Percentiles rank a stretch among this genome's conserved stretches.
phyloP scores from a whole-genome alignment of 495 filamentous ascomycete species.

The Neurospora cerealis region DNA sequence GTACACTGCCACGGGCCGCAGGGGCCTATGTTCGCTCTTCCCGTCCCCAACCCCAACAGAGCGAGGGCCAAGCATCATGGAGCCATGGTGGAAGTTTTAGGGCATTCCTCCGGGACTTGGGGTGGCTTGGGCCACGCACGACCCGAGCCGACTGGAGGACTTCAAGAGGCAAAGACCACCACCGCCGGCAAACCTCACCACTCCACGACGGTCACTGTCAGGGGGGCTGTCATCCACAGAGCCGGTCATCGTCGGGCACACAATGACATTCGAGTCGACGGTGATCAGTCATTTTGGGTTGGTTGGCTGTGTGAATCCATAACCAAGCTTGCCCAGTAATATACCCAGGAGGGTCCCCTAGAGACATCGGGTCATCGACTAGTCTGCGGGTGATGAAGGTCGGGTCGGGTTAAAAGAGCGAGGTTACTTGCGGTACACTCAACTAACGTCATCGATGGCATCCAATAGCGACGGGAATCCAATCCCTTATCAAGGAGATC shows the following conservation, averaged over 20 bases:
- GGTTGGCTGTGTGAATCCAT: background rate
- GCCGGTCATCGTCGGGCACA: background rate
- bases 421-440: background rate
- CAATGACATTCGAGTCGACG: background rate
- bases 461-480: background rate
- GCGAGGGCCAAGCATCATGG: background rate
- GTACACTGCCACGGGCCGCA: background rate
- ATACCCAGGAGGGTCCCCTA: background rate
- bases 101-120: background rate
- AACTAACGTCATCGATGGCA: background rate
- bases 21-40: background rate
- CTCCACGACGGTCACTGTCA: background rate
- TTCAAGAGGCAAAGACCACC: background rate
- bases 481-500: background rate
- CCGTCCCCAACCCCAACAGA: background rate
- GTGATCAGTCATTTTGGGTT: background rate
- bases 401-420: background rate
- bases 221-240: background rate
- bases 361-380: background rate
- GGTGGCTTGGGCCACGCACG: background rate
- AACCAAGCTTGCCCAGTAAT: background rate
- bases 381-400: background rate
- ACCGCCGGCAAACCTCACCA: background rate
- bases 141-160: background rate
- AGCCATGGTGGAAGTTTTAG: background rate